These are phyloP conservation scores for Cornus kousa DNA, from an alignment of 148 eudicot species.

Conservation along the genomic window DNA sequence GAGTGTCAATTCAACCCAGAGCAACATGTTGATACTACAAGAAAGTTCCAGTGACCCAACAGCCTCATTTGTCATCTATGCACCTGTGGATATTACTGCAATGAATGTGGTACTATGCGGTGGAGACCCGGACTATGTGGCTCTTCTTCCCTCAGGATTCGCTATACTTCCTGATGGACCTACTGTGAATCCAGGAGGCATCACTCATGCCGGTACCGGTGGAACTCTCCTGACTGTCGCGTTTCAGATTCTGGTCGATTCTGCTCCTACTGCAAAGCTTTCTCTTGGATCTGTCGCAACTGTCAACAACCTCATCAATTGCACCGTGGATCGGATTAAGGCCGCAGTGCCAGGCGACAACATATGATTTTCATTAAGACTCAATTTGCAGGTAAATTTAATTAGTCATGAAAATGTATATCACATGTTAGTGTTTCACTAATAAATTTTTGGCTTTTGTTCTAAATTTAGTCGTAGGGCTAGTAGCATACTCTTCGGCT, in stretches of 20 bases:
- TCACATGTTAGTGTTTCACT: not conserved
- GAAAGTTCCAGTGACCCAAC: constrained; percentile 67
- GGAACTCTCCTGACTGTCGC: constrained; percentile 43
- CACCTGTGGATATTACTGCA: constrained; percentile 55
- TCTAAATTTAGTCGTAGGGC: too few species aligned
- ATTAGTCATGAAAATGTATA: too few species aligned
- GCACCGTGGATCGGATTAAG: constrained; percentile 40
- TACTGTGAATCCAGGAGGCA: constrained; percentile 4
- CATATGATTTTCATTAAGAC: not conserved
- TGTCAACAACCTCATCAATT: constrained; percentile 28
- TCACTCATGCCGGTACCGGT: constrained; percentile 5
- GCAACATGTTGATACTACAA: constrained; percentile 76
- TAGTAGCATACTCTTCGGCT: too few species aligned
- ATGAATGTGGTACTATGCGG: constrained; percentile 59
- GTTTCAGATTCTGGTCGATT: constrained; percentile 43
- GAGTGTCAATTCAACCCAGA: constrained; percentile 66
- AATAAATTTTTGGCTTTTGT: too few species aligned
- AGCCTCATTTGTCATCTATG: constrained; percentile 68
- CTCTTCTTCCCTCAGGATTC: constrained; percentile 85
- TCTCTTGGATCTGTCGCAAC: constrained; percentile 29
- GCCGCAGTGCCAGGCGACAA: not conserved
- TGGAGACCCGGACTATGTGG: constrained; percentile 68
- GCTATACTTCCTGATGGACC: constrained; percentile 79
- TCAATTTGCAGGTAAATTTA: not conserved
- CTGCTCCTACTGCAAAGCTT: constrained; percentile 24